phyloP scores from a whole-genome alignment of 805 yeast genomes.

The Cyberlindnera saturnus region DNA sequence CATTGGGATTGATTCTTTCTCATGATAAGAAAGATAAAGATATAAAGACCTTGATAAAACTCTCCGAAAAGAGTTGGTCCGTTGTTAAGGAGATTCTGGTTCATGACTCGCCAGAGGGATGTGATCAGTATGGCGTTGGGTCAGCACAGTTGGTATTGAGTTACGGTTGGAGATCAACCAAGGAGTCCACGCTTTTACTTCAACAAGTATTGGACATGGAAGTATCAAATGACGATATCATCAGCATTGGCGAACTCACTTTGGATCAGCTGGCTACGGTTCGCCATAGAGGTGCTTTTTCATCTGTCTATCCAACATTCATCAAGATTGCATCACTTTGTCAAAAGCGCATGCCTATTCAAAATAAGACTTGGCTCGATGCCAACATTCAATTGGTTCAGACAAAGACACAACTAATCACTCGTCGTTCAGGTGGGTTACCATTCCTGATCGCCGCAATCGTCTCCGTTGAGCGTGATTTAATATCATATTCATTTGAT shows the following conservation, averaged over 20 bases:
- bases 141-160: conserved; percentile 47
- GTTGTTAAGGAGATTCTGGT: conserved; percentile 41
- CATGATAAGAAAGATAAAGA: conserved; percentile 6
- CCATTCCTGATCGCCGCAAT: conserved; percentile 77
- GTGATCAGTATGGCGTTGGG: conserved; percentile 36
- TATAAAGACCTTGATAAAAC: conserved; percentile 7
- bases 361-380: conserved; percentile 54
- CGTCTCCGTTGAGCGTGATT: conserved; percentile 37
- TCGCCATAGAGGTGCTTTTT: conserved; percentile 88
- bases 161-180: conserved; percentile 78
- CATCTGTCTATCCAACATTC: conserved; percentile 81
- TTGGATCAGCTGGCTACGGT: conserved; percentile 65
- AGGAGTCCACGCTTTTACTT: conserved; percentile 62
- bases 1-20: conserved; percentile 43
- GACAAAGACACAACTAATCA: conserved; percentile 59
- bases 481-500: conserved; percentile 46
- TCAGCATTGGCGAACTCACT: conserved; percentile 44
- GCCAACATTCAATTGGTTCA: conserved; percentile 47
- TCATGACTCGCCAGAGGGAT: conserved; percentile 69
- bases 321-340: conserved; percentile 60
- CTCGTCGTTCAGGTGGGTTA: conserved; percentile 89
- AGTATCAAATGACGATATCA: conserved; percentile 20
- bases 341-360: conserved; percentile 27
- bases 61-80: conserved; percentile 28
- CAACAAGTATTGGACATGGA: conserved; percentile 34